These are phyloP conservation scores for Nitzschia inconspicua DNA, from an alignment of 108 stramenopile genomes.

Conservation along the genomic window DNA sequence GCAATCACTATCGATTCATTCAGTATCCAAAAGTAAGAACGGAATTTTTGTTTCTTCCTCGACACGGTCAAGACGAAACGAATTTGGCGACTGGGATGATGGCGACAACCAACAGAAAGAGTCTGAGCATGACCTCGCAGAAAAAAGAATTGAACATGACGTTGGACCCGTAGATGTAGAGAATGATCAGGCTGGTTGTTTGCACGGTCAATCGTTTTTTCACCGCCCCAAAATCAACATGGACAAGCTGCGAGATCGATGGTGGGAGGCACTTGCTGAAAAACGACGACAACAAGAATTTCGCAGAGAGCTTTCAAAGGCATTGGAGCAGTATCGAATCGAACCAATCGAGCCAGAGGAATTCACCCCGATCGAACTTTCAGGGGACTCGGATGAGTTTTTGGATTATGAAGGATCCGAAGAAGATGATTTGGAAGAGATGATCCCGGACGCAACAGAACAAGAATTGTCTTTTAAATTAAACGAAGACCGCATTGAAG, in stretches of 20 bases:
- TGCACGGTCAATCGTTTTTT: too few relatives aligned
- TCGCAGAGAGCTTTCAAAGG: not conserved
- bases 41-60: too few relatives aligned
- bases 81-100: too few relatives aligned
- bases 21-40: too few relatives aligned
- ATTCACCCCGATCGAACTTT: not conserved
- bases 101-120: too few relatives aligned
- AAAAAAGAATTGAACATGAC: too few relatives aligned
- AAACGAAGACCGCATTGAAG: not conserved
- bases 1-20: too few relatives aligned
- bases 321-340: not conserved
- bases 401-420: not conserved
- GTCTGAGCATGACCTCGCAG: too few relatives aligned
- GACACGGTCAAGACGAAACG: too few relatives aligned
- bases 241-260: constrained; percentile 37
- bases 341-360: not conserved
- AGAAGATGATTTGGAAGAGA: not conserved
- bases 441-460: not conserved
- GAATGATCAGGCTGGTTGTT: too few relatives aligned
- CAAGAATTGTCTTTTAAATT: not conserved
- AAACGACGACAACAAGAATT: constrained; percentile 5
- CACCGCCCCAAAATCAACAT: too few relatives aligned
- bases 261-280: constrained; percentile 33
- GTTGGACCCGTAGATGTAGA: too few relatives aligned
- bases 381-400: not conserved